Evolutionary conservation across 1,284 basidiomycete species (phyloP), one percentile per base, ranked within the genome.

Genomic region (Rhodotorula sp.): DNA sequence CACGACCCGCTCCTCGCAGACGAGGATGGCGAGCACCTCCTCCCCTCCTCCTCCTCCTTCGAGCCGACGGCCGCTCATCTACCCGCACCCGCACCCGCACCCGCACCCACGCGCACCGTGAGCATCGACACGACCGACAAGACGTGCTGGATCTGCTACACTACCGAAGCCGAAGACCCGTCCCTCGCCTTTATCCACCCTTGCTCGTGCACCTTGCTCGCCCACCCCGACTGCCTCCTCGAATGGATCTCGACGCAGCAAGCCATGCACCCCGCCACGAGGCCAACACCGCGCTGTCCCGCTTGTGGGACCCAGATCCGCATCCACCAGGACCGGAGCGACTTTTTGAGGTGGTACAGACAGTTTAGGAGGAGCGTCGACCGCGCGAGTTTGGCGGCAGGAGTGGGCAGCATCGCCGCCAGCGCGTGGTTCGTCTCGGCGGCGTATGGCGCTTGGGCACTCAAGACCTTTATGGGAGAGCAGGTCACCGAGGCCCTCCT

Each of bases 181-280:
- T 5, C 31, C 7, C 50, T 56, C 31, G 58, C 31, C 6, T 26
- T 60, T n/a, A 87, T 87, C 0, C 90, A 92, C 77, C 90, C 90
- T 1, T 92, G 90, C 80, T 85, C 82, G 66, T 92, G 90, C 79
- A 90, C 90, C 0, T 85, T 92, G 45, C 82, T 92, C 56, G 90
- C 90, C 2, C 90, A 92, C 80, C 23, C 45, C 23, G 81, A 85
- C 0, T 91, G 90, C 81, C 85, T 91, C 28, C 84, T 90, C 47
- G 85, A 87, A 69, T 91, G 90, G 90, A 89, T 91, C 56, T 84
- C 86, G 68, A 87, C 38, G 84, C 89, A 12, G 87, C 90, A 76
- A 81, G 84, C 52, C 86, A 83, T 63, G 75, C 83, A 55, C 34
- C 62, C 74, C 2, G 26, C 62, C 45, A 83, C 86, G 23, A n/a